Evolutionary conservation across 305 asterid genomes (phyloP).

Genomic region (Petunia hybrid): DNA sequence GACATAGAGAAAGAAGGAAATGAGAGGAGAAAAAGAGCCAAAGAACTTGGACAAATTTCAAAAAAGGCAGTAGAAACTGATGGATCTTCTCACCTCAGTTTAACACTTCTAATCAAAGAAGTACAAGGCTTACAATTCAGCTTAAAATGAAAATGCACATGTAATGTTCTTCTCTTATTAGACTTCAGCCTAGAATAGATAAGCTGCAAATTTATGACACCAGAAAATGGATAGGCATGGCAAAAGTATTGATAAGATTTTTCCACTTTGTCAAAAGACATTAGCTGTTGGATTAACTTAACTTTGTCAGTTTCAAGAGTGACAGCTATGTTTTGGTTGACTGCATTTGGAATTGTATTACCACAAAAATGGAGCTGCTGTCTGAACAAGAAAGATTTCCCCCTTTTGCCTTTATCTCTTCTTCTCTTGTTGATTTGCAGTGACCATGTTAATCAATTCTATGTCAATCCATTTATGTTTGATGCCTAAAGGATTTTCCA

Average conservation of each 20-base stretch:
- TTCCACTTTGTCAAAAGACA: neutral
- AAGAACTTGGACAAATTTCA: slow-evolving; percentile 19
- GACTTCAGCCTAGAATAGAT: neutral
- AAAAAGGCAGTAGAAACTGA: slow-evolving; percentile 13
- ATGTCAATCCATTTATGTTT: too few relatives aligned
- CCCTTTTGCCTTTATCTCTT: too few relatives aligned
- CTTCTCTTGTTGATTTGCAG: too few relatives aligned
- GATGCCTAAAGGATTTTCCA: too few relatives aligned
- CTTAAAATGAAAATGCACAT: neutral
- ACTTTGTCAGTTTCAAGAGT: neutral
- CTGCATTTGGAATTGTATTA: neutral
- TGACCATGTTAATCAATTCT: too few relatives aligned
- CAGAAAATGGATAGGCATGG: neutral
- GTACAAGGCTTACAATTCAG: too few relatives aligned
- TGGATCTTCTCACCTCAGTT: slow-evolving; percentile 23
- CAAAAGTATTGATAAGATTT: neutral
- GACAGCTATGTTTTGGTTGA: neutral
- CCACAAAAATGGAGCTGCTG: too few relatives aligned
- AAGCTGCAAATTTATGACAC: neutral
- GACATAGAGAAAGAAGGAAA: slow-evolving; percentile 25
- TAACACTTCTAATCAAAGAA: neutral
- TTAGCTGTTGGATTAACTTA: neutral
- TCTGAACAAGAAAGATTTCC: too few relatives aligned
- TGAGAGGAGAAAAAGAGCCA: slow-evolving; percentile 12
- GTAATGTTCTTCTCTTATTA: neutral